Evolutionary conservation across 2,329 filamentous ascomycete species (phyloP), one percentile per base, ranked within the genome.

Genomic region (Colletotrichum brevisporum): DNA sequence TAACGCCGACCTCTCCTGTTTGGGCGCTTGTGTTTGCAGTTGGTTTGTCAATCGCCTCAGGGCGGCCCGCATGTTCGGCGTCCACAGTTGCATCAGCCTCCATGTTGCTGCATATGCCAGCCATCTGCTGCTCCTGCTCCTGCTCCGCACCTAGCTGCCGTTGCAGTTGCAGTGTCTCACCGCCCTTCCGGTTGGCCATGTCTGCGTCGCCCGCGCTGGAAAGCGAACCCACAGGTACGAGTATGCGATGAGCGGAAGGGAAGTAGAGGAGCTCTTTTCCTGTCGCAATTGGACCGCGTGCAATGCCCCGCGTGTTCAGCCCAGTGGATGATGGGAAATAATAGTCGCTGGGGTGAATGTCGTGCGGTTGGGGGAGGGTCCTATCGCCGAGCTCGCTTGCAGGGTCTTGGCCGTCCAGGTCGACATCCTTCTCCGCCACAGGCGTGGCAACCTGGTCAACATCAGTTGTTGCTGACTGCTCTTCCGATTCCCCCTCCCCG

Each of bases 1-100:
- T 45, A 16, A 43, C 24, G 47, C 39, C 67, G 31, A 61, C 48
- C 56, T 55, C 61, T 47, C 60, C 67, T 58, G 52, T 67, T 61
- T 69, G 55, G 45, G 62, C 36, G 41, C 12, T 55, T 27, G 51
- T 16, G 18, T 18, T 50, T 31, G 39, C 51, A 41, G 43, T 15
- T 67, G 66, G 66, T 69, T 69, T 48, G 66, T 56, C 55, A 66
- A 66, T 69, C 43, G 43, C 53, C 51, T 51, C 62, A 69, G 54
- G 18, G 26, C 56, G 63, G 50, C 56, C 66, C 66, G 55, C 66
- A 60, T 58, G 50, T 61, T 69, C 62, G 63, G 55, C 48, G 56
- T 47, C 43, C 56, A 50, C 54, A 39, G 66, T 67, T 60, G 66
- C 62, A 69, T 66, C 62, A 66, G 66, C 62, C 51, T 69, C 57